Percentiles rank a stretch among this genome's conserved stretches.
Evolutionary conservation across 129 eudicot genomes (phyloP).

Genomic region (Oenanthe sinensis): DNA sequence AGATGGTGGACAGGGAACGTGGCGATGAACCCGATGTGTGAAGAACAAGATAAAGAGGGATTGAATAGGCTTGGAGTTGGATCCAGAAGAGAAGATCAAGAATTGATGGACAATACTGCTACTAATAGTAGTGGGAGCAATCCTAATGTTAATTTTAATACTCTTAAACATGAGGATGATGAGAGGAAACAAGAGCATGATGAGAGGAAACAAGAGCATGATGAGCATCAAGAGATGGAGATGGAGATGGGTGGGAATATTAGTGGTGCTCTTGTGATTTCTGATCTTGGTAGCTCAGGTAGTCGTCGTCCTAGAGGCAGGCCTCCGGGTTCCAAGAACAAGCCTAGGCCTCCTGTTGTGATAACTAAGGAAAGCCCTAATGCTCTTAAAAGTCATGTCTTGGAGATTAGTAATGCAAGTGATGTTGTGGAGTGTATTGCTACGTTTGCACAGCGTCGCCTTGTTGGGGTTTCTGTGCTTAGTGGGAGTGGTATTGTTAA

Average conservation of each 20-base stretch:
- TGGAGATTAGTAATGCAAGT: slow-evolving; percentile 53
- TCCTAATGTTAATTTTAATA: slow-evolving; percentile 19
- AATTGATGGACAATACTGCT: slow-evolving; percentile 22
- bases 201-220: slow-evolving; percentile 19
- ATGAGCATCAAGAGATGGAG: slow-evolving; percentile 1
- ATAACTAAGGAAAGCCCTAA: slow-evolving; percentile 73
- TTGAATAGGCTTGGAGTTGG: slow-evolving; percentile 21
- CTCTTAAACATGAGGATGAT: slow-evolving; percentile 26
- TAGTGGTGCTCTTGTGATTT: slow-evolving; percentile 28
- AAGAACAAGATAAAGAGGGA: slow-evolving; percentile 19
- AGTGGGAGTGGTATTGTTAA: slow-evolving; percentile 58
- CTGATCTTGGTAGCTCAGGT: slow-evolving; percentile 50
- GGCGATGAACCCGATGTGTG: slow-evolving; percentile 49
- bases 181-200: slow-evolving; percentile 20
- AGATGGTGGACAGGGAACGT: slow-evolving; percentile 83
- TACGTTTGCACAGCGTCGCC: slow-evolving; percentile 58
- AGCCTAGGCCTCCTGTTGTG: slow-evolving; percentile 61
- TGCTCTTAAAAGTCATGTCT: slow-evolving; percentile 59
- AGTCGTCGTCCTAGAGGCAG: slow-evolving; percentile 59
- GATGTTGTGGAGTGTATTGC: slow-evolving; percentile 56
- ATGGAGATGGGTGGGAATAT: slow-evolving; percentile 17
- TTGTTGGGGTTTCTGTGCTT: slow-evolving; percentile 62
- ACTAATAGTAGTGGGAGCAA: slow-evolving; percentile 32
- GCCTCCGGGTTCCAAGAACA: slow-evolving; percentile 71
- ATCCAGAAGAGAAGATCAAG: slow-evolving; percentile 24